Evolutionary conservation across 169 alveolate genomes (phyloP).

Genomic region (Plasmodium inui): DNA sequence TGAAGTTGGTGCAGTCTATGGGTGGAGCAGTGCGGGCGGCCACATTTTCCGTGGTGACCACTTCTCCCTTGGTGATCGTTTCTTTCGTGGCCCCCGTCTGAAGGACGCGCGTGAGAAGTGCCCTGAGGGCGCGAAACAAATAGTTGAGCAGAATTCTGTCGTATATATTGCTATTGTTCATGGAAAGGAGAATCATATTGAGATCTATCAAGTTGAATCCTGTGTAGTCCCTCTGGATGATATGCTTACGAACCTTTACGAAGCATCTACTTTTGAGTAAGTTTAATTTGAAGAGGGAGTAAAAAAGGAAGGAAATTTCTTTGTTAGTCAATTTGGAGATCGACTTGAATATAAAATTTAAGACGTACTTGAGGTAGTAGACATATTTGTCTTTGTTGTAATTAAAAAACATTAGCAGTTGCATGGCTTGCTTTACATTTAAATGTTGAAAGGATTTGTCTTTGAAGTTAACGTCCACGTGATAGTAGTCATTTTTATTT

Average conservation of each 20-base stretch:
- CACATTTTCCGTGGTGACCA: neutral
- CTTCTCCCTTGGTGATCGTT: neutral
- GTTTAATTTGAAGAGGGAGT: constrained; percentile 50
- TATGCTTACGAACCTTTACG: constrained; percentile 12
- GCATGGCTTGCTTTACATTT: constrained; percentile 74
- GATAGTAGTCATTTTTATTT: constrained; percentile 37
- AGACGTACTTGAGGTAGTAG: constrained; percentile 45
- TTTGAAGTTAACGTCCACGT: constrained; percentile 37
- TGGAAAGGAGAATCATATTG: constrained; percentile 38
- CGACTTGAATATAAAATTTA: constrained; percentile 16
- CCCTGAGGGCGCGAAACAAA: constrained; percentile 21
- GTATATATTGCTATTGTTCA: constrained; percentile 45
- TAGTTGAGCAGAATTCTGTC: constrained; percentile 27
- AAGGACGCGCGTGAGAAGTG: neutral
- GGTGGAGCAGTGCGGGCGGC: neutral
- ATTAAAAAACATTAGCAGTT: constrained; percentile 43
- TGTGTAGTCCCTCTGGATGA: constrained; percentile 13
- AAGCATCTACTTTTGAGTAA: constrained; percentile 17
- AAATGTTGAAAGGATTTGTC: constrained; percentile 35
- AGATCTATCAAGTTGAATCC: constrained; percentile 33
- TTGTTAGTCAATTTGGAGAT: constrained; percentile 37
- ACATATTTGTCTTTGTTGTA: constrained; percentile 59
- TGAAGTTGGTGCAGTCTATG: constrained; percentile 14
- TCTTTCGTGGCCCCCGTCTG: neutral
- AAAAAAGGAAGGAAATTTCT: constrained; percentile 50